phyloP scores from a whole-genome alignment of 768 basidiomycete genomes.

The Hortiboletus campestris region DNA sequence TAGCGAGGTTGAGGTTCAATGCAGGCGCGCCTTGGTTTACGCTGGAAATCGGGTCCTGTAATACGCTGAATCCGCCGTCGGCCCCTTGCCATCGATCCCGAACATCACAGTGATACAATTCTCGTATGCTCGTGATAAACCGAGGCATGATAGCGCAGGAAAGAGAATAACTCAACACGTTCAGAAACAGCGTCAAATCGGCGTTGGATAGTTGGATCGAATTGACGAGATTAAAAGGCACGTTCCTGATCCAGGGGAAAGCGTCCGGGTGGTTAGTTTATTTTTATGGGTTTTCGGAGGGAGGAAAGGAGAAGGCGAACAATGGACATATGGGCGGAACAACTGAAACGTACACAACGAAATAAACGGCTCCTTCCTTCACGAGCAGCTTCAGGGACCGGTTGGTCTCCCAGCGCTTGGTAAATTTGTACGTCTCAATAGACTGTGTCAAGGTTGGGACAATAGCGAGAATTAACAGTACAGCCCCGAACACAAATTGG shows the following conservation, averaged over 20 bases:
- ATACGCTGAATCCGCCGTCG: too few relatives aligned
- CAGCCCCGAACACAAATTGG: not conserved
- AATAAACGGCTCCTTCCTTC: conserved; percentile 6
- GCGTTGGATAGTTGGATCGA: not conserved
- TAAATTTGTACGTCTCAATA: not conserved
- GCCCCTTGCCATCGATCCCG: not conserved
- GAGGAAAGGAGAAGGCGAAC: too few relatives aligned
- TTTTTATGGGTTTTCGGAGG: too few relatives aligned
- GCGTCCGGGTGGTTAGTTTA: too few relatives aligned
- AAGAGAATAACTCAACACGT: not conserved
- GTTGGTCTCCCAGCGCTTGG: conserved; percentile 1
- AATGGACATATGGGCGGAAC: too few relatives aligned
- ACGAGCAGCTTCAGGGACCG: not conserved
- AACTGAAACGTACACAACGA: conserved; percentile 1
- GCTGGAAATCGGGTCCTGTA: too few relatives aligned
- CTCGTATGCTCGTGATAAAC: conserved; percentile 11
- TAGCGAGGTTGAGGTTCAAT: too few relatives aligned
- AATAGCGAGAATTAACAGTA: not conserved
- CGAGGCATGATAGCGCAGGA: conserved; percentile 2
- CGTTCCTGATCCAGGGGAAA: not conserved
- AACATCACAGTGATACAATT: not conserved
- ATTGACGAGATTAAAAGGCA: not conserved
- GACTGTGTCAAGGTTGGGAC: not conserved
- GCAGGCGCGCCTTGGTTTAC: too few relatives aligned
- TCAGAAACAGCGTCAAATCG: not conserved